A percentile compares a stretch with the other conserved stretches of the same genome.
These are phyloP conservation scores for Beauveria sp. DNA, from an alignment of 2,329 filamentous ascomycete species.

Conservation along the genomic window DNA sequence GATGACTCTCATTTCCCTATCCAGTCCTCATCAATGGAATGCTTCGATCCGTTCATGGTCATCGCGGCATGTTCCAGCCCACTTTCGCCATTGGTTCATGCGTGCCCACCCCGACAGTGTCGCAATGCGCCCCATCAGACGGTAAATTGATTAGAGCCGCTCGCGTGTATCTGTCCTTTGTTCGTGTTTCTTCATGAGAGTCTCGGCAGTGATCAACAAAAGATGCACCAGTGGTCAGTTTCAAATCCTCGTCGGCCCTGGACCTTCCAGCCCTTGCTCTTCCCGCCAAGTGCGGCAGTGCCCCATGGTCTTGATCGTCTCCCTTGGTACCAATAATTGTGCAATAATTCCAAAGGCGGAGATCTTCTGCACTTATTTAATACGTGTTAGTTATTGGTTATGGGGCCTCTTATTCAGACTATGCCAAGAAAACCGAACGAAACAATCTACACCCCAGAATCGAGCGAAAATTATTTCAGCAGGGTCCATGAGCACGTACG, in stretches of 20 bases:
- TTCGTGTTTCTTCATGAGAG: too few species aligned
- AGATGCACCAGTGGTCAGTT: too few species aligned
- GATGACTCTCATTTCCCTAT: neutral
- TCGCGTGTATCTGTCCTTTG: too few species aligned
- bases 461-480: too few species aligned
- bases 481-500: neutral
- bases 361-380: neutral
- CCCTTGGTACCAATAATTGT: neutral
- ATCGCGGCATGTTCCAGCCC: neutral
- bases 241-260: too few species aligned
- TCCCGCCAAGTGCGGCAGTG: neutral
- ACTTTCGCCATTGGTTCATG: neutral
- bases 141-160: too few species aligned
- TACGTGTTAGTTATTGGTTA: neutral
- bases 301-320: neutral
- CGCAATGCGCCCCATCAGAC: too few species aligned
- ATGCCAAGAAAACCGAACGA: too few species aligned
- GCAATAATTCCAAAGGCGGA: neutral
- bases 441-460: too few species aligned
- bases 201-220: too few species aligned
- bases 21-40: neutral
- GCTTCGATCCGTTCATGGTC: neutral
- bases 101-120: neutral
- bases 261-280: neutral
- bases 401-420: neutral